Base-by-base conservation (phyloP, 257 asterid genomes). In the Mentha longifolia region DNA sequence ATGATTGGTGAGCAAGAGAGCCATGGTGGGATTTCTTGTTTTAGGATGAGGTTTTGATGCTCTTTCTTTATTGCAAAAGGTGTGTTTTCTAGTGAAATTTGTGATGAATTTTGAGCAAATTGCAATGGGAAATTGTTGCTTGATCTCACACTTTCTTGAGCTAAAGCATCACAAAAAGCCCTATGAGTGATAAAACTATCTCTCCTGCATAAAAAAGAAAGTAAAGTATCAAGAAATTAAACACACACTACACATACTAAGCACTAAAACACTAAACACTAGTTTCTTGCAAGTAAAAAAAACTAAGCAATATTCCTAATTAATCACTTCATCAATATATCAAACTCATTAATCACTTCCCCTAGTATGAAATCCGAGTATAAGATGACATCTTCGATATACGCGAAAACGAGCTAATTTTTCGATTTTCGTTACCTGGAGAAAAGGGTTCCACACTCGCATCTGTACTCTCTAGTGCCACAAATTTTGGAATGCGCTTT, bases 401-500 rank as follows among this genome's bases (percentile, higher is more conserved):
- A 42, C 47, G 0, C 47, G 14, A 42, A 42, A 42, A 28, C 31
- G 31, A 2, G 31, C 31, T 28, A 28, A 28, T 7, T 2, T 42
- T 7, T 42, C 8, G 8, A 7, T 33, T 33, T 33, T 7, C 0
- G 6, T 35, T 46, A 51, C 98, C 98, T 91, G 6, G 97, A 89
- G 78, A 93, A 93, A 76, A 89, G 84, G 60, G 98, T 91, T 46
- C 97, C 98, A 81, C 98, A 93, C 60, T 91, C 96, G 75, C 98
- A 93, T 82, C 89, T 83, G 56, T 93, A 93, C 77, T 93, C 98
- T 55, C 85, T 84, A 0, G 98, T 93, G 63, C 98, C 98, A 72
- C 98, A 93, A 46, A 87, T 87, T 61, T 91, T 93, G 19, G 95
- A 83, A 54, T 93, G 98, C 1, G 96, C 97, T 76, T 93, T 93